Conservation (phyloP, 2,329 filamentous ascomycete species). For the Camptophora hylomeconis region DNA sequence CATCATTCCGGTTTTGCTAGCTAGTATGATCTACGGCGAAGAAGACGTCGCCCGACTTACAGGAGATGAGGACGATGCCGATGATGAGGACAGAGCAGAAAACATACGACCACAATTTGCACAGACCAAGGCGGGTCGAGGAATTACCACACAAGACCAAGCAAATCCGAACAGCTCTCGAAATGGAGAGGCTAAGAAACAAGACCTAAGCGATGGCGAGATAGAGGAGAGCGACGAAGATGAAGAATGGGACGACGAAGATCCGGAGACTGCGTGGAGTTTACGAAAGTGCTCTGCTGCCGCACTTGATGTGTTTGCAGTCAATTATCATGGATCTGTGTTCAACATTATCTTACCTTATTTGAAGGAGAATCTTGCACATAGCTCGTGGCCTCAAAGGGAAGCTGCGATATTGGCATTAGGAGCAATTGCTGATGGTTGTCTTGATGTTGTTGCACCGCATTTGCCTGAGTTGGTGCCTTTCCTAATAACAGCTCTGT, state of each 20-base stretch:
- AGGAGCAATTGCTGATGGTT: conserved; percentile 89
- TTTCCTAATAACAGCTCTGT: conserved; percentile 75
- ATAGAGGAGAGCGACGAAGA: conserved; percentile 60
- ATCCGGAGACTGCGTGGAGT: conserved; percentile 88
- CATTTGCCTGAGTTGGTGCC: conserved; percentile 83
- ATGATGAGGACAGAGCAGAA: conserved; percentile 76
- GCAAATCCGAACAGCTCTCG: conserved; percentile 17
- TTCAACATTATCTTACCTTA: conserved; percentile 90
- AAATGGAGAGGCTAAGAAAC: conserved; percentile 41
- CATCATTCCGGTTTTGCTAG: conserved; percentile 79
- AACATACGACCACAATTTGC: conserved; percentile 91
- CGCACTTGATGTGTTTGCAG: conserved; percentile 84
- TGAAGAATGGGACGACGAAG: conserved; percentile 54
- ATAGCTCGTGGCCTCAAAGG: conserved; percentile 78
- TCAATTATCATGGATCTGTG: conserved; percentile 74
- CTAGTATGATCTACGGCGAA: conserved; percentile 92
- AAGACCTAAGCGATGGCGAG: conserved; percentile 78
- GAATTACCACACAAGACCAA: conserved; percentile 24
- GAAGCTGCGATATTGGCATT: conserved; percentile 91
- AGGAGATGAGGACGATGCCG: conserved; percentile 75
- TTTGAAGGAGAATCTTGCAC: conserved; percentile 75
- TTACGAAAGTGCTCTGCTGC: conserved; percentile 94
- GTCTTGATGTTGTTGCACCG: conserved; percentile 76
- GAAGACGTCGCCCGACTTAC: conserved; percentile 82
- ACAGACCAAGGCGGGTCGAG: conserved; percentile 49